These are phyloP conservation scores for Brassica incana DNA, from an alignment of 345 rosid species.

Conservation along the genomic window DNA sequence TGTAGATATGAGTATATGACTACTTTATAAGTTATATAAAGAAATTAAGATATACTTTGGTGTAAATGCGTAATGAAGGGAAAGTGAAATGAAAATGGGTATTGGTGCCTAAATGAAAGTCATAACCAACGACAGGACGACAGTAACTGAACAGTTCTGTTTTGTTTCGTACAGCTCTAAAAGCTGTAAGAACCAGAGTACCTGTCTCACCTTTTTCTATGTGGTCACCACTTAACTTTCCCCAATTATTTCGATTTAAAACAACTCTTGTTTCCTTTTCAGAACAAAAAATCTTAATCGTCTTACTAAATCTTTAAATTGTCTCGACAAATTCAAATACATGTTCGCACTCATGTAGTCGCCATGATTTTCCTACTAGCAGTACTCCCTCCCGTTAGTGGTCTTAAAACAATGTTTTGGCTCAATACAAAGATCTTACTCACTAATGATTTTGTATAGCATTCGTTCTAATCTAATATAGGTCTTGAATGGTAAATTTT, in stretches of 20 bases:
- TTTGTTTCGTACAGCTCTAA: constrained; percentile 15
- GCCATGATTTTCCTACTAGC: neutral
- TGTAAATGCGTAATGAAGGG: neutral
- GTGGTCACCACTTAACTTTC: constrained; percentile 31
- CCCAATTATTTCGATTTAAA: constrained; percentile 5
- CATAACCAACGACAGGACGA: constrained; percentile 32
- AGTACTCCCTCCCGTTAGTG: neutral
- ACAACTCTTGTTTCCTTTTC: neutral
- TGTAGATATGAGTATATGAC: neutral
- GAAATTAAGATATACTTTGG: neutral
- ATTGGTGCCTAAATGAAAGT: constrained; percentile 17
- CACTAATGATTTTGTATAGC: neutral
- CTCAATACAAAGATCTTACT: neutral
- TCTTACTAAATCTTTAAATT: neutral
- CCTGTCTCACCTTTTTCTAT: constrained; percentile 27
- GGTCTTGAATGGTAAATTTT: neutral
- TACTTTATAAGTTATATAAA: neutral
- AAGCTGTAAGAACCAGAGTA: constrained; percentile 24
- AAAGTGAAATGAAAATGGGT: neutral
- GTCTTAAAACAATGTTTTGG: neutral
- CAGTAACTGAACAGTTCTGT: constrained; percentile 38
- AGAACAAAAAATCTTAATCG: constrained; percentile 1
- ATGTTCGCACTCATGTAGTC: neutral
- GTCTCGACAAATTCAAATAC: neutral
- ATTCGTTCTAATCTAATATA: neutral